Evolutionary conservation across 768 basidiomycete species (phyloP), one percentile per base, ranked within the genome.

Genomic region (Naganishia friedmannii): DNA sequence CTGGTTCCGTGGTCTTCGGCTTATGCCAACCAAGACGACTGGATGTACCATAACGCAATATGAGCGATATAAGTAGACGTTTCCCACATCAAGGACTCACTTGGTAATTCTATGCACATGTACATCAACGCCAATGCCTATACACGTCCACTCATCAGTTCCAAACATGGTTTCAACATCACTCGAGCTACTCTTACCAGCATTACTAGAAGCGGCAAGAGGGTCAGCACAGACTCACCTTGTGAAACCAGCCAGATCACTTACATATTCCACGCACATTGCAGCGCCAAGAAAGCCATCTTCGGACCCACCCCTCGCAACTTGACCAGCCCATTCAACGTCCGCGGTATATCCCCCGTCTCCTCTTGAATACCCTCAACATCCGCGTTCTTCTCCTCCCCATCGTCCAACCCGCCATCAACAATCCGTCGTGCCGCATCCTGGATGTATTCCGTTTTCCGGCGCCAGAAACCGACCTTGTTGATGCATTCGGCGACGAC

Each of bases 91-190:
- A 37, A 5, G 34, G 34, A 66, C 72, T 42, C 29, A 70, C 72
- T 98, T 94, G 31, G 93, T 93, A 66, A 99, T 97, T 7, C 95
- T 84, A 74, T 97, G 93, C 8, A 97, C 93, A 79, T 99, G 95
- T 0, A 92, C 90, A 74, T 99, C 95, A 0, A 98, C 95, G 0
- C 94, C 95, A 39, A 97, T 95, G 0, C 95, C 95, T 29, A 86
- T 28, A 21, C 2, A n/a, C 5, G 1, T 28, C 1, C n/a, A n/a
- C n/a, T 26, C 12, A 28, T 53, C 12, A 54, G 65, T n/a, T 4
- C 29, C 23, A 12, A 26, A 21, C 8, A 23, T 8, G 15, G 92
- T 55, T 90, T 92, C 26, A 34, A 31, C 42, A 39, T 1, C 15
- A 32, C 28, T 26, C 7, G 21, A 6, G 26, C 57, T 48, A 2